Evolutionary conservation across 176 grass and related monocot genomes (phyloP), one percentile per base, ranked within the genome.

Genomic region (Coix lacrymajobi): DNA sequence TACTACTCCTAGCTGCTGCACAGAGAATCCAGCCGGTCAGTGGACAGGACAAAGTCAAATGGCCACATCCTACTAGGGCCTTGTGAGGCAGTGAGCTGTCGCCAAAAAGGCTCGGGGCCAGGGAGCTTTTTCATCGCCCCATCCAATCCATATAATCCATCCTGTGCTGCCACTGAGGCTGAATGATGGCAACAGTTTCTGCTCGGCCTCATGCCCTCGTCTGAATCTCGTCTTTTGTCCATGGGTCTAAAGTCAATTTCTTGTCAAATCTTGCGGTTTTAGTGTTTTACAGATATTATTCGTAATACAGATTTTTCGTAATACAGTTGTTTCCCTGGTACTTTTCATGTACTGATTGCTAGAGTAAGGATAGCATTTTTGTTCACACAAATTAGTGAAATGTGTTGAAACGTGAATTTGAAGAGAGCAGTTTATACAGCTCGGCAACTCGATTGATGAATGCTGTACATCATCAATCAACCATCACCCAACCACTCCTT

Each of bases 51-150:
- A 86, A 68, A 61, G 84, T 86, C 88, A 90, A 90, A 87, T 68
- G 13, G 49, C 67, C 66, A 86, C 58, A 58, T n/a, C n/a, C n/a
- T n/a, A n/a, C n/a, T 14, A 28, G 12, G 58, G 80, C 61, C 60
- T 75, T 79, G 88, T 87, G 84, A 79, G 65, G 30, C 78, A 22
- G 63, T 85, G 83, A 86, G 66, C 83, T 62, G 79, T 86, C 73
- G 43, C 67, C 19, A 29, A 60, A 90, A 86, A 86, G 58, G 73
- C 45, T 13, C 24, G 8, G 1, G n/a, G 8, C 40, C 24, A 8
- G 28, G 41, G 36, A 22, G 77, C 44, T 68, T 73, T 86, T 86
- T 77, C 39, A 5, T 80, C 44, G 33, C 69, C 31, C 24, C 71
- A 79, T 73, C 46, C 25, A 58, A 52, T 52, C 48, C 48, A 51